Conservation (phyloP, 768 basidiomycete genomes). For the Auricularia cornea region DNA sequence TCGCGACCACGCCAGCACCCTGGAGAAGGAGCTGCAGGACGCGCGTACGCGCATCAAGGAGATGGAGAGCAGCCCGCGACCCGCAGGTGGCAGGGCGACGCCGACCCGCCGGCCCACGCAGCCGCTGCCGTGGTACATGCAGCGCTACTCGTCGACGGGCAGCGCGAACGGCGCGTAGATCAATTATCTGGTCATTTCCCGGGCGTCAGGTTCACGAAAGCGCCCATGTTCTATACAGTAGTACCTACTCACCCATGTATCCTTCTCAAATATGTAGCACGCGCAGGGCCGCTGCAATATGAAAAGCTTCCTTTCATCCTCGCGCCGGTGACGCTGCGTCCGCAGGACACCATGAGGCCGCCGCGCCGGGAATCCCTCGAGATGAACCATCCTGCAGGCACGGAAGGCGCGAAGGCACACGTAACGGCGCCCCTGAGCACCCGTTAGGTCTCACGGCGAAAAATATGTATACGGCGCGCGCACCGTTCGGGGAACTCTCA, state of each 20-base stretch:
- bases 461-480: too few relatives aligned
- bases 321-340: too few relatives aligned
- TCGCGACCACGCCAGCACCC: background rate
- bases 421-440: too few relatives aligned
- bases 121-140: background rate
- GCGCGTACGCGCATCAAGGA: background rate
- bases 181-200: too few relatives aligned
- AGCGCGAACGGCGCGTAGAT: background rate
- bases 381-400: too few relatives aligned
- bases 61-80: background rate
- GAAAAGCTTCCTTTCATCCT: too few relatives aligned
- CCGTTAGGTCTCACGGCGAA: too few relatives aligned
- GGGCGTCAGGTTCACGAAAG: background rate
- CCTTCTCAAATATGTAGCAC: background rate
- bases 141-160: background rate
- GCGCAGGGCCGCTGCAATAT: background rate
- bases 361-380: too few relatives aligned
- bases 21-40: background rate
- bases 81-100: background rate
- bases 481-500: too few relatives aligned
- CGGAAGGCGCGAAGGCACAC: too few relatives aligned
- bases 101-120: background rate
- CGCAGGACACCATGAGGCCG: too few relatives aligned
- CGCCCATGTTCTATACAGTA: background rate
- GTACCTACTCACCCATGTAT: background rate